Evolutionary conservation across 2,329 filamentous ascomycete species (phyloP), one percentile per base, ranked within the genome.

Genomic region (Fusarium mexicanum): DNA sequence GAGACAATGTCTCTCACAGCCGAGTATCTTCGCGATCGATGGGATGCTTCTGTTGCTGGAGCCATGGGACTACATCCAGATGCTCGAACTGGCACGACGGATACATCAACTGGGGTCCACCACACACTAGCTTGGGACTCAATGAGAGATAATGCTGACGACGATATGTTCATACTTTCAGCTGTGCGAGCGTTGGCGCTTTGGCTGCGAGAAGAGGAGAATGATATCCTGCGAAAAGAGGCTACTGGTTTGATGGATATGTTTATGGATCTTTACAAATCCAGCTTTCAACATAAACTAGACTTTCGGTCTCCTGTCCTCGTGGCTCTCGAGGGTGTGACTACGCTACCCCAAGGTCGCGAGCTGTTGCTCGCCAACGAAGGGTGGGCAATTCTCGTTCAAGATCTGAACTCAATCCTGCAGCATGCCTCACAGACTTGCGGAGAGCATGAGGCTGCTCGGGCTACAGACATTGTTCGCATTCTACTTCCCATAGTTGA

Each of bases 161-260:
- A 86, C 12, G 91, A 93, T 74, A 87, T 89, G 3, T 83, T 93
- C 13, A 84, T 91, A 4, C 84, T 91, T 5, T 87, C 91, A 7
- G 87, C 88, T 0, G 80, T 92, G 29, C 83, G 89, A 50, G 83
- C 88, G 0, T 77, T 93, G 37, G 87, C 90, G 2, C 85, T 93
- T 24, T 93, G 92, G 92, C 82, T 93, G n/a, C 85, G 89, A 13
- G 91, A 93, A 71, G 91, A 93, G 64, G 91, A 93, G 46, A 90
- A 90, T 46, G 87, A 90, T 20, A 81, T 83, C 13, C 77, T 93
- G 44, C 83, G 90, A 17, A 86, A 84, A 55, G 88, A 91, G 75
- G 87, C 86, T 17, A 85, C 86, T 0, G 90, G 90, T 1, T 80
- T 93, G 57, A 86, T 86, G 68, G 91, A 93, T 73, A 87, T 93